These are phyloP conservation scores for Phytophthora hybrid DNA, from an alignment of 352 stramenopile genomes.

Conservation along the genomic window DNA sequence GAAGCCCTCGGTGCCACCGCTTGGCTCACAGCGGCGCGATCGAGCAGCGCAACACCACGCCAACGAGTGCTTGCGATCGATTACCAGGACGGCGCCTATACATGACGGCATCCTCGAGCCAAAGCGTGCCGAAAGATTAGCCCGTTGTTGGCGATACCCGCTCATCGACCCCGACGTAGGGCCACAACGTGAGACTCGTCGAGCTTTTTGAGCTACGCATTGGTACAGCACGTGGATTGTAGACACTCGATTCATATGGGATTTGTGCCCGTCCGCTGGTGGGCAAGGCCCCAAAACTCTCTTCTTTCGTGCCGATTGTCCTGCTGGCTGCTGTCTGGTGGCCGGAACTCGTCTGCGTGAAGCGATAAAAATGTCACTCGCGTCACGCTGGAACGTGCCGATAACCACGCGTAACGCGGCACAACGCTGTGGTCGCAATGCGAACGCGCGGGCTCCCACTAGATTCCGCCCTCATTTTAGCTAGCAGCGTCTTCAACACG, in stretches of 20 bases:
- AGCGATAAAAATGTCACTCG: not conserved
- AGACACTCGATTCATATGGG: slow-evolving; percentile 21
- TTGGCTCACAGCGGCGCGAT: slow-evolving; percentile 37
- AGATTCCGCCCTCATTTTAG: not conserved
- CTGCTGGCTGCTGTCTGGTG: not conserved
- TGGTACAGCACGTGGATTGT: not conserved
- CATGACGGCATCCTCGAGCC: slow-evolving; percentile 18
- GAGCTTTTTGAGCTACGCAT: not conserved
- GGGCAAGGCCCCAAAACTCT: slow-evolving; percentile 1
- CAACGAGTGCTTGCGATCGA: slow-evolving; percentile 27
- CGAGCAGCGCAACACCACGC: slow-evolving; percentile 23
- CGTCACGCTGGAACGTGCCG: slow-evolving; percentile 22
- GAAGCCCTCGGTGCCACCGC: slow-evolving; percentile 31
- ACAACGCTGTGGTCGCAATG: not conserved
- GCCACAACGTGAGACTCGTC: not conserved
- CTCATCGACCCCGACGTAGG: not conserved
- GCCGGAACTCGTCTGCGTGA: not conserved
- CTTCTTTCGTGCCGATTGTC: slow-evolving; percentile 30
- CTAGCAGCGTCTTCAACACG: not conserved
- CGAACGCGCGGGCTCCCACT: not conserved
- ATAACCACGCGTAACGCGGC: not conserved
- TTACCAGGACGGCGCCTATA: slow-evolving; percentile 41
- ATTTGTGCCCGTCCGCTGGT: slow-evolving; percentile 5
- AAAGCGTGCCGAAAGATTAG: slow-evolving; percentile 14
- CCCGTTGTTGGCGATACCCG: slow-evolving; percentile 17